phyloP scores from a whole-genome alignment of 345 rosid species.

The Arabis alpina region DNA sequence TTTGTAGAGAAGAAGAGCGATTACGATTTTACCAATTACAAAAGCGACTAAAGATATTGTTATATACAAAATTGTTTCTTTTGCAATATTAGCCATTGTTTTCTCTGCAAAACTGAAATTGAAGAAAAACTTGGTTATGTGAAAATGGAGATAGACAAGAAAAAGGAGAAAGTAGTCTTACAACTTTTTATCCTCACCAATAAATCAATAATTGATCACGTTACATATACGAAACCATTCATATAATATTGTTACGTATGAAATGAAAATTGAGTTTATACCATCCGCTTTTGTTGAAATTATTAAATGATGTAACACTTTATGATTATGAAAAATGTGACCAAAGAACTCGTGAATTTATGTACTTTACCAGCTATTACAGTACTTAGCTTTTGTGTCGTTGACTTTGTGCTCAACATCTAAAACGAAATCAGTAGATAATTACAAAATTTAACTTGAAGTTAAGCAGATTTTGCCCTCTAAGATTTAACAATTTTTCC shows the following conservation, averaged over 20 bases:
- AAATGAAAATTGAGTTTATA: constrained; percentile 22
- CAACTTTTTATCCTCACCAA: constrained; percentile 26
- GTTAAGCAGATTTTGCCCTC: background rate
- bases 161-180: constrained; percentile 26
- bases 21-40: constrained; percentile 61
- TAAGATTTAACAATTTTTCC: background rate
- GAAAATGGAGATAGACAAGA: constrained; percentile 25
- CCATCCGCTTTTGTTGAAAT: constrained; percentile 45
- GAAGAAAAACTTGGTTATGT: constrained; percentile 21
- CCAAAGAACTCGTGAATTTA: constrained; percentile 33
- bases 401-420: constrained; percentile 30
- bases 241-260: constrained; percentile 30
- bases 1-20: constrained; percentile 67
- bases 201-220: constrained; percentile 25
- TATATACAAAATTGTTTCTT: constrained; percentile 58
- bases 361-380: constrained; percentile 31
- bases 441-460: background rate
- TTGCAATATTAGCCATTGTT: constrained; percentile 56
- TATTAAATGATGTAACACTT: constrained; percentile 37
- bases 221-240: constrained; percentile 7
- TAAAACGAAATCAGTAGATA: constrained; percentile 16
- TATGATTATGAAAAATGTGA: constrained; percentile 8
- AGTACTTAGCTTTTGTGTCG: constrained; percentile 16
- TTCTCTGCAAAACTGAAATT: no score
- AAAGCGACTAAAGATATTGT: constrained; percentile 65